A percentile compares a stretch with the other conserved stretches of the same genome.
Evolutionary conservation across 2,329 filamentous ascomycete genomes (phyloP).

Genomic region (Venturia carpophila): DNA sequence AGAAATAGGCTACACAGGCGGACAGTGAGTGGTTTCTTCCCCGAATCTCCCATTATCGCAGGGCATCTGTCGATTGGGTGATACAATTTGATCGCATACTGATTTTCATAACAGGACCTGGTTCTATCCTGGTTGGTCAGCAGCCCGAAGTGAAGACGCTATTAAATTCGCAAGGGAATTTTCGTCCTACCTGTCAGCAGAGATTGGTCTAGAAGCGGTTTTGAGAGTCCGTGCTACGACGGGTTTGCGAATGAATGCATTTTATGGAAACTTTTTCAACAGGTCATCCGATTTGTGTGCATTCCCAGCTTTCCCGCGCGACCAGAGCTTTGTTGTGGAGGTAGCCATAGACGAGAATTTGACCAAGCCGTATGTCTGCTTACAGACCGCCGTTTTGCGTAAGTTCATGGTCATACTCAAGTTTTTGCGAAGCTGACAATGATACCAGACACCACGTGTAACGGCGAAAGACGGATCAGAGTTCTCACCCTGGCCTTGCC

Average conservation of each 20-base stretch:
- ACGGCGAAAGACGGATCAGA: conserved; percentile 89
- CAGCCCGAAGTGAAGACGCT: conserved; percentile 84
- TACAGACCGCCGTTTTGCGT: conserved; percentile 79
- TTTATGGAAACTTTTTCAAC: conserved; percentile 99
- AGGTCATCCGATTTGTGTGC: conserved; percentile 94
- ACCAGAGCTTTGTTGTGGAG: conserved; percentile 96
- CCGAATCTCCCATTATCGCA: neutral
- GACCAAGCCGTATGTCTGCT: conserved; percentile 81
- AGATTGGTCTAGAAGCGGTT: conserved; percentile 93
- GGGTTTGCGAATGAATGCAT: conserved; percentile 90
- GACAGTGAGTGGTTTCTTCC: conserved; percentile 48
- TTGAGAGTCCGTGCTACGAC: conserved; percentile 92
- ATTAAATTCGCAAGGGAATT: conserved; percentile 98
- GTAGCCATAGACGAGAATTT: conserved; percentile 95
- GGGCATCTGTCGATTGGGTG: too few species aligned
- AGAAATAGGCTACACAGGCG: conserved; percentile 69
- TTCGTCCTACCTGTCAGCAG: conserved; percentile 90
- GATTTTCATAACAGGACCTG: conserved; percentile 50
- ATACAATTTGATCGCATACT: neutral
- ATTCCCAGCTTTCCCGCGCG: conserved; percentile 94
- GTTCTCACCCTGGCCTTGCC: conserved; percentile 90
- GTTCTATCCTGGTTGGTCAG: conserved; percentile 98
- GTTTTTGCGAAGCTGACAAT: too few species aligned
- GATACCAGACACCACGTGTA: conserved; percentile 76
- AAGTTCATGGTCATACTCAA: too few species aligned